Evolutionary conservation across 2,329 filamentous ascomycete species (phyloP), one percentile per base, ranked within the genome.

Genomic region (Aspergillus versicolor): DNA sequence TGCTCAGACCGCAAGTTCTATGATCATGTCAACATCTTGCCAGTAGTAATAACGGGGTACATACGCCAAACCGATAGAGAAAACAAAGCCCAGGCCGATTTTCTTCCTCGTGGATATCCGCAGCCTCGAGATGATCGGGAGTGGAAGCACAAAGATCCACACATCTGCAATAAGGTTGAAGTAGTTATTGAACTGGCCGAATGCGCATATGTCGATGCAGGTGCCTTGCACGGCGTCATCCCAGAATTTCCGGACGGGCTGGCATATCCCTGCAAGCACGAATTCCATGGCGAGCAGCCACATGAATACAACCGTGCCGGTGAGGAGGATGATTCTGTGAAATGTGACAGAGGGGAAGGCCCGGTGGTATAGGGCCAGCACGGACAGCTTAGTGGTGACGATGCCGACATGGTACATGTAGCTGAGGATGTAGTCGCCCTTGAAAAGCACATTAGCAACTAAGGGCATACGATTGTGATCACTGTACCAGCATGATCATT

Each of bases 361-460:
- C 41, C 61, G 58, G 41, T 61, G 43, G 44, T 62, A 62, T 2
- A 62, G 47, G 9, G 61, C 50, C 9, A 62, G 40, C 5, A 62
- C 58, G 5, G 61, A 47, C 17, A 62, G 50, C 19, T 62, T 62
- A 8, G 56, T 62, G 46, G 47, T 59, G 54, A 54, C 61, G 34
- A 62, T 61, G 43, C 58, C 56, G 21, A 52, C 34, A 42, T 62
- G 45, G 44, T 62, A 62, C 38, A 62, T 55, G 44, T 62, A 58
- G 34, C 58, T 62, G 44, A 62, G 59, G 44, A 62, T 43, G 27
- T 62, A 62, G 41, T 62, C 53, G 40, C 58, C 61, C 61, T n/a
- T n/a, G n/a, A n/a, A n/a, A n/a, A n/a, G n/a, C n/a, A n/a, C n/a
- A n/a, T n/a, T n/a, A n/a, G n/a, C n/a, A n/a, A n/a, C n/a, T n/a